A percentile compares a stretch with the other conserved stretches of the same genome.
phyloP scores from a whole-genome alignment of 352 stramenopile genomes.

The Globisporangium mamillatum region DNA sequence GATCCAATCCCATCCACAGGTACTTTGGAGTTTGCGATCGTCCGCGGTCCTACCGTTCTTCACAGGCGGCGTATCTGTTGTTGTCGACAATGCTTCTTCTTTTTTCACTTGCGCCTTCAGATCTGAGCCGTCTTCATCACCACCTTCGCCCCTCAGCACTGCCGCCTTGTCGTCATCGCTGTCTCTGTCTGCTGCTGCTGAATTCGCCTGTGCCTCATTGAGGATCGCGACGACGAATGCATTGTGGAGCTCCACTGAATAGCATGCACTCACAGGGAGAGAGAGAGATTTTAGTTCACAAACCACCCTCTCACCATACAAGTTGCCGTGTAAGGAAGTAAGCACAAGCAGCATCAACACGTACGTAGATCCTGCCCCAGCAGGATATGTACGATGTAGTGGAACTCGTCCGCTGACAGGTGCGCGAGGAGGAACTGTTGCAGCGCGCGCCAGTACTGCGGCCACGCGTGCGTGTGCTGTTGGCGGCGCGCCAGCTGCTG shows the following conservation, averaged over 20 bases:
- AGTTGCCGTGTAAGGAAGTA: too few relatives aligned
- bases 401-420: constrained; percentile 56
- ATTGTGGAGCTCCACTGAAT: constrained; percentile 52
- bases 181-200: neutral
- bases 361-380: constrained; percentile 35
- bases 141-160: neutral
- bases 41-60: neutral
- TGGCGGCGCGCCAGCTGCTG: constrained; percentile 46
- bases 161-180: neutral
- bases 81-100: neutral
- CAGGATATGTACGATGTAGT: constrained; percentile 39
- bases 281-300: too few relatives aligned
- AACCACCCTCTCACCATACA: too few relatives aligned
- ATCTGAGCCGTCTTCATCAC: neutral
- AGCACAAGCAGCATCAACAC: neutral
- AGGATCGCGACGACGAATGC: constrained; percentile 55
- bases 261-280: neutral
- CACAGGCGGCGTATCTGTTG: neutral
- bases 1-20: neutral
- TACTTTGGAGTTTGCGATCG: neutral
- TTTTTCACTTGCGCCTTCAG: neutral
- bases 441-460: constrained; percentile 56
- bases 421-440: constrained; percentile 54
- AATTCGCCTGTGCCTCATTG: constrained; percentile 23
- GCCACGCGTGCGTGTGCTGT: constrained; percentile 43